These are phyloP conservation scores for Emmonsia crescens DNA, from an alignment of 2,329 filamentous ascomycete species.

Conservation along the genomic window DNA sequence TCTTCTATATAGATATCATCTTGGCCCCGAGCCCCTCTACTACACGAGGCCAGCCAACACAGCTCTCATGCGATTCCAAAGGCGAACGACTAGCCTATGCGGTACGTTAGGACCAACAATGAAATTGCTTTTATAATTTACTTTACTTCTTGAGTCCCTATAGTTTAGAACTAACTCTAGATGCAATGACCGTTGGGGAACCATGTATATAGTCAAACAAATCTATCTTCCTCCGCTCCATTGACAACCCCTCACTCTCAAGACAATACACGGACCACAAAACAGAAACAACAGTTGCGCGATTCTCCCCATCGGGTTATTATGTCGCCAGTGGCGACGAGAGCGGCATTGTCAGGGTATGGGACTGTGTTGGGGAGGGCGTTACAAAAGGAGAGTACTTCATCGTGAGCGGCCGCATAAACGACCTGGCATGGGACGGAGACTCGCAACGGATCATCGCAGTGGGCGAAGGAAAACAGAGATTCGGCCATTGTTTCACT, in stretches of 20 bases:
- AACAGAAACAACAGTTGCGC: slow-evolving; percentile 76
- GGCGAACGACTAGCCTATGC: slow-evolving; percentile 89
- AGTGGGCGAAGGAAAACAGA: slow-evolving; percentile 87
- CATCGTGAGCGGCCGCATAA: slow-evolving; percentile 89
- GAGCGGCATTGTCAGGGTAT: slow-evolving; percentile 74
- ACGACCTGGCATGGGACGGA: slow-evolving; percentile 94
- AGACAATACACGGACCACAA: slow-evolving; percentile 93
- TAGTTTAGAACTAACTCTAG: neutral
- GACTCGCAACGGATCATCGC: slow-evolving; percentile 95
- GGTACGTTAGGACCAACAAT: slow-evolving; percentile 39
- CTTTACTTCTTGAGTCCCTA: neutral
- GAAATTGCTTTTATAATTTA: neutral
- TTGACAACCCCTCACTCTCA: slow-evolving; percentile 74
- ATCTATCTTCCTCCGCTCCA: slow-evolving; percentile 89
- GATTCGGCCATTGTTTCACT: slow-evolving; percentile 88
- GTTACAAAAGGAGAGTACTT: slow-evolving; percentile 88
- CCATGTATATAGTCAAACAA: slow-evolving; percentile 84
- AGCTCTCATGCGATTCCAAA: slow-evolving; percentile 76
- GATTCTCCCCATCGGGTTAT: slow-evolving; percentile 88
- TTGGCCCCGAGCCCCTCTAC: slow-evolving; percentile 79
- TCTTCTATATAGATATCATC: slow-evolving; percentile 49
- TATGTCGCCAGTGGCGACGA: slow-evolving; percentile 89
- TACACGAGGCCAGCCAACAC: slow-evolving; percentile 74
- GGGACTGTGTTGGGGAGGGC: slow-evolving; percentile 78
- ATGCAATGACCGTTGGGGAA: neutral